Evolutionary conservation across 257 asterid genomes (phyloP).

Genomic region (Apocynum venetum): DNA sequence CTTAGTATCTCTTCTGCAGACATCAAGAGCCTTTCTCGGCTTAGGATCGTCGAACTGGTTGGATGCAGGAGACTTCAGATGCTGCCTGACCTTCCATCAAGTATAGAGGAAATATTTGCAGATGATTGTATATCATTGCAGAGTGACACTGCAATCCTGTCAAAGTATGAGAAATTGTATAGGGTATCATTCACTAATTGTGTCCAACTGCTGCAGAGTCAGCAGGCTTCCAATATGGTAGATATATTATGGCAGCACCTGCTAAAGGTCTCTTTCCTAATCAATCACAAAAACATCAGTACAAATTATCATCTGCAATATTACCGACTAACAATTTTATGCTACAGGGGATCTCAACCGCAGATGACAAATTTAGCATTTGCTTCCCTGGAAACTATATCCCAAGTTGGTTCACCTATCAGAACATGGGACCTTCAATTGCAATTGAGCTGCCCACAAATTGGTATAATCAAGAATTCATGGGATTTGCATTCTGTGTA

Average conservation of each 20-base stretch:
- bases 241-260: not conserved
- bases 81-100: conserved; percentile 13
- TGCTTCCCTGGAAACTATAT: conserved; percentile 7
- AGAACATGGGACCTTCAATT: conserved; percentile 1
- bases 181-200: conserved; percentile 1
- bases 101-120: conserved; percentile 1
- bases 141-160: not conserved
- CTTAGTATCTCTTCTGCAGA: conserved; percentile 10
- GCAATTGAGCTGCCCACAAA: not conserved
- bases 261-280: not conserved
- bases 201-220: conserved; percentile 1
- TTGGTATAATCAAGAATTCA: not conserved
- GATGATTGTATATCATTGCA: conserved; percentile 18
- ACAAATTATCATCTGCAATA: no score
- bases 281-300: not conserved
- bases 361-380: conserved; percentile 16
- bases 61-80: conserved; percentile 4
- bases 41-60: conserved; percentile 6
- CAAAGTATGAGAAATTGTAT: not conserved
- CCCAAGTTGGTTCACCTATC: conserved; percentile 13
- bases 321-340: not conserved
- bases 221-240: not conserved
- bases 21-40: conserved; percentile 9
- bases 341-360: conserved; percentile 8
- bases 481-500: not conserved